Conservation (phyloP, 2,329 filamentous ascomycete species). For the Atkinsonella hypoxylon region DNA sequence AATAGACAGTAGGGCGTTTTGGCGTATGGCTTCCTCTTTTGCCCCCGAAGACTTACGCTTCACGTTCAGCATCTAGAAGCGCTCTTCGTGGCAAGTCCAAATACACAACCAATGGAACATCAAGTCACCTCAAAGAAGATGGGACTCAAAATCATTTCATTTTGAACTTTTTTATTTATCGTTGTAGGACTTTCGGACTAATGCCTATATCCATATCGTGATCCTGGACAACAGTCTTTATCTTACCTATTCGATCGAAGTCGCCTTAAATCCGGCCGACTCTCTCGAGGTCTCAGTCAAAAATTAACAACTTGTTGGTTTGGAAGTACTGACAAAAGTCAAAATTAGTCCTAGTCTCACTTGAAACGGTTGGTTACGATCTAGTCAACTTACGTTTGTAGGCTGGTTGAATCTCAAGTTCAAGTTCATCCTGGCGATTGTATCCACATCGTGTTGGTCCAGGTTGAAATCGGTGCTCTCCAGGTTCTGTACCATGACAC, state of each 20-base stretch:
- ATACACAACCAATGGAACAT: not conserved
- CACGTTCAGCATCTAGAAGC: not conserved
- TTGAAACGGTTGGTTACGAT: not conserved
- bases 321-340: conserved; percentile 2
- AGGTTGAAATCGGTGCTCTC: conserved; percentile 56
- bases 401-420: conserved; percentile 69
- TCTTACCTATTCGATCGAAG: not conserved
- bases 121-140: not conserved
- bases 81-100: not conserved
- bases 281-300: not conserved
- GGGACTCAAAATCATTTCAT: not conserved
- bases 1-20: not conserved
- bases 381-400: conserved; percentile 41
- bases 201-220: not conserved
- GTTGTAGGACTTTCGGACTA: not conserved
- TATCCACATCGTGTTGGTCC: conserved; percentile 50
- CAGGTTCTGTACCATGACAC: conserved; percentile 51
- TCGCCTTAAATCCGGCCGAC: not conserved
- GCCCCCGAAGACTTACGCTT: not conserved
- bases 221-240: not conserved
- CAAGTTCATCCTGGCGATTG: conserved; percentile 53
- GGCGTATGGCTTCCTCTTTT: not conserved
- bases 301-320: conserved; percentile 3
- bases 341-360: not conserved
- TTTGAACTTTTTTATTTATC: not conserved